Evolutionary conservation across 495 filamentous ascomycete species (phyloP).

Genomic region (Penicillium desertorum): DNA sequence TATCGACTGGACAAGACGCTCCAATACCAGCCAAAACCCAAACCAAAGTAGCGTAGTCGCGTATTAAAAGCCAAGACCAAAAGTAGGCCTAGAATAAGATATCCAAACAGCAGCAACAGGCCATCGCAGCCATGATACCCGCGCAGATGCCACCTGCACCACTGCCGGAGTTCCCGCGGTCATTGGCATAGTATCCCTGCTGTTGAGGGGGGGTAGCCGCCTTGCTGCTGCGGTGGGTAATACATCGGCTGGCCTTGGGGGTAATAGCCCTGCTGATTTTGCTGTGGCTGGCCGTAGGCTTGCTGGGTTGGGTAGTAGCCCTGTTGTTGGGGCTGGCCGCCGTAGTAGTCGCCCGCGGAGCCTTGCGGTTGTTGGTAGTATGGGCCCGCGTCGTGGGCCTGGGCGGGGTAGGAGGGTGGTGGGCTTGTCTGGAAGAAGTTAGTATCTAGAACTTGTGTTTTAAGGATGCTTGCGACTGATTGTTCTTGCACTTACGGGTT

Average conservation of each 20-base stretch:
- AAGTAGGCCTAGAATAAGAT: conserved; percentile 43
- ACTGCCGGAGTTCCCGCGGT: conserved; percentile 27
- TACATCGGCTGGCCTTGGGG: conserved; percentile 42
- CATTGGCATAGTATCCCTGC: conserved; percentile 43
- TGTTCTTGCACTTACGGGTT: conserved; percentile 32
- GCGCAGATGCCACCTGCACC: conserved; percentile 46
- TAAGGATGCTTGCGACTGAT: not conserved
- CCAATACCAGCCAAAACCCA: not conserved
- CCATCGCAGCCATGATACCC: conserved; percentile 48
- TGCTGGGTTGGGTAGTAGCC: conserved; percentile 27
- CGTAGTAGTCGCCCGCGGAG: conserved; percentile 25
- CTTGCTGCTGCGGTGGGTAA: conserved; percentile 45
- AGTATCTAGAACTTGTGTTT: not conserved
- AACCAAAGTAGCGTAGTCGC: not conserved
- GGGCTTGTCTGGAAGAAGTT: conserved; percentile 33
- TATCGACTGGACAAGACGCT: not conserved
- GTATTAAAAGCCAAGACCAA: no score
- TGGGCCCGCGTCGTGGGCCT: conserved; percentile 33
- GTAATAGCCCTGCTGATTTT: conserved; percentile 27
- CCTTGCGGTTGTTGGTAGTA: conserved; percentile 22
- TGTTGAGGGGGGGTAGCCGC: conserved; percentile 44
- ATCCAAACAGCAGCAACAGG: conserved; percentile 58
- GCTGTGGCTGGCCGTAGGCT: conserved; percentile 21
- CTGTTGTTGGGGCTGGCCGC: conserved; percentile 20
- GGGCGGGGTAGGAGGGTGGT: conserved; percentile 41